Conservation (phyloP, 148 eudicot genomes). For the Amaranthus palmeri region DNA sequence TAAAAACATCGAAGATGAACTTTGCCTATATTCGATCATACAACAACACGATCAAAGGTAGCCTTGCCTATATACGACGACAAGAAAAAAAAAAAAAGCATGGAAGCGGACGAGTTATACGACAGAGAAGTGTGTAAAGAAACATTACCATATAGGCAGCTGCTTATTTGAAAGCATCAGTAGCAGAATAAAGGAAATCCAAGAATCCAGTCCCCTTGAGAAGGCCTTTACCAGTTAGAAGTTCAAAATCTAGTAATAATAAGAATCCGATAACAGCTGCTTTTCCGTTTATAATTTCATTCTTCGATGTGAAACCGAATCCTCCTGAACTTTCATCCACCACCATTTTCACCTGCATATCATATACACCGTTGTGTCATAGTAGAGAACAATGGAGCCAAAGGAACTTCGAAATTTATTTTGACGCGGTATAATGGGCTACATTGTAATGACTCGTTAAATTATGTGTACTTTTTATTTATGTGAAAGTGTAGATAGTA, state of each 20-base stretch:
- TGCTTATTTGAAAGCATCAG: conserved; percentile 58
- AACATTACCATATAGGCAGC: background rate
- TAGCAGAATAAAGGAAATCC: conserved; percentile 77
- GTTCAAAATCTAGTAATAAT: conserved; percentile 83
- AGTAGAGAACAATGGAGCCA: background rate
- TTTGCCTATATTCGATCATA: no score
- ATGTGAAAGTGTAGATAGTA: no score
- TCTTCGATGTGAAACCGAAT: conserved; percentile 73
- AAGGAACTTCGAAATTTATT: no score
- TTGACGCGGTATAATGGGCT: no score
- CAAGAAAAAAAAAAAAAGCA: background rate
- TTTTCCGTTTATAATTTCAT: conserved; percentile 86
- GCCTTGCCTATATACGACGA: no score
- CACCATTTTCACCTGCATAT: conserved; percentile 76
- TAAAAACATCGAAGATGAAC: no score
- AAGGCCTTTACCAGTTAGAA: conserved; percentile 88
- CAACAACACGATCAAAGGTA: no score
- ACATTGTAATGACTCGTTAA: no score
- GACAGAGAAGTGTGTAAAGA: background rate
- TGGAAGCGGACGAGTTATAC: background rate
- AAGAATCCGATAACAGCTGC: conserved; percentile 94
- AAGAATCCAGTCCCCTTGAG: conserved; percentile 96
- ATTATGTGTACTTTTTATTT: no score
- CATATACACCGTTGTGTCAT: background rate
- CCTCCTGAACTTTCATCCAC: conserved; percentile 71